Percentiles rank a stretch among this genome's conserved stretches.
These are phyloP conservation scores for Mesostigma viride DNA, from an alignment of 139 green algal species.

Conservation along the genomic window DNA sequence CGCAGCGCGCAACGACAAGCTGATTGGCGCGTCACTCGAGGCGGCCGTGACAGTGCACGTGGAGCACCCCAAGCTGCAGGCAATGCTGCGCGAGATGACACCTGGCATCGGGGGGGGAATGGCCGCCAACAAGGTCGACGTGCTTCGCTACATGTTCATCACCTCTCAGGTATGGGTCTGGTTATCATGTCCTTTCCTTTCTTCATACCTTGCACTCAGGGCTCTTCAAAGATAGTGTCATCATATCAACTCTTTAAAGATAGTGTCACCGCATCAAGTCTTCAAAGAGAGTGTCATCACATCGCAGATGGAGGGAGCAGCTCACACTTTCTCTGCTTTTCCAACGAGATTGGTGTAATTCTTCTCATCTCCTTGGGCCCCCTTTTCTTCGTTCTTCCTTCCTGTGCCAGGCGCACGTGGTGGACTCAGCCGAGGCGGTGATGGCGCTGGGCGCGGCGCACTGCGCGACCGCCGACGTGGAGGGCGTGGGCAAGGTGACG, in stretches of 20 bases:
- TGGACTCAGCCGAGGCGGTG: constrained; percentile 8
- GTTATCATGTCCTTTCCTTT: too few species aligned
- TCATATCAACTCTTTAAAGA: too few species aligned
- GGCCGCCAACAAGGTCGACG: constrained; percentile 38
- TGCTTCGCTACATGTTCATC: constrained; percentile 43
- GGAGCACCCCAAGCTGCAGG: constrained; percentile 26
- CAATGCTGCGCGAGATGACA: constrained; percentile 17
- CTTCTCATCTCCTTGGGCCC: too few species aligned
- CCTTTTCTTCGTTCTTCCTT: too few species aligned
- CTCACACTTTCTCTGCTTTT: too few species aligned
- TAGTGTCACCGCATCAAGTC: too few species aligned
- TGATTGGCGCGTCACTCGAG: constrained; percentile 70
- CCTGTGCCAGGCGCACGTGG: constrained; percentile 8
- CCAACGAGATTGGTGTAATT: too few species aligned
- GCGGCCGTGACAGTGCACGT: constrained; percentile 59
- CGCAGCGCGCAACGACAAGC: constrained; percentile 49
- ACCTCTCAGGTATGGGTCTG: constrained; percentile 32
- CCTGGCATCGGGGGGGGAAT: constrained; percentile 1
- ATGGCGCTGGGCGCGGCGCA: constrained; percentile 5
- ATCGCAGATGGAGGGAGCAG: too few species aligned
- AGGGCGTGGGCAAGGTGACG: constrained; percentile 40
- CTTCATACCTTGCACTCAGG: too few species aligned
- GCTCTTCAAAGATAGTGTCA: too few species aligned
- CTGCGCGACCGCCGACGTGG: constrained; percentile 12
- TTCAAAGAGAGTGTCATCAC: too few species aligned